Conservation (phyloP, 2,329 filamentous ascomycete genomes). For the Diaporthe capsici region DNA sequence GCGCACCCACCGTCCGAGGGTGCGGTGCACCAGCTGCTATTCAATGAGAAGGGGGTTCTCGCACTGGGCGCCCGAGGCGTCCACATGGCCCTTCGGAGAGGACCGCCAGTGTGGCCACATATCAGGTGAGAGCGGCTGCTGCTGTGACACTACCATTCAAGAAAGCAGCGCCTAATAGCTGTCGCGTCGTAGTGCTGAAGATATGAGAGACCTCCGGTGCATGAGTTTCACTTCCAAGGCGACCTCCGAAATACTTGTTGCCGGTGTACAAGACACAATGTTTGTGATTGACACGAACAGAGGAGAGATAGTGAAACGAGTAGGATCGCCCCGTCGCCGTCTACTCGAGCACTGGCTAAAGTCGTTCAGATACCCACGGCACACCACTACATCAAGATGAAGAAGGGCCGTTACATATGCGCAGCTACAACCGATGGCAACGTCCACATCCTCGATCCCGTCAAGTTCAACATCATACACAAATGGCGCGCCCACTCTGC, state of each 20-base stretch:
- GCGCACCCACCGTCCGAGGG: constrained; percentile 82
- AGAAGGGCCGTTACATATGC: constrained; percentile 89
- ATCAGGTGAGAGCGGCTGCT: constrained; percentile 70
- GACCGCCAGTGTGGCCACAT: constrained; percentile 86
- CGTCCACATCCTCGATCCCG: constrained; percentile 88
- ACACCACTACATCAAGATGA: constrained; percentile 91
- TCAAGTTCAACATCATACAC: constrained; percentile 83
- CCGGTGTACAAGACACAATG: constrained; percentile 89
- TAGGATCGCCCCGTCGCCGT: constrained; percentile 48
- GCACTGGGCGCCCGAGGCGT: constrained; percentile 86
- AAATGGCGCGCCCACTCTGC: constrained; percentile 92
- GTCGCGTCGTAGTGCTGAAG: constrained; percentile 66
- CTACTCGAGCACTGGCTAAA: constrained; percentile 48
- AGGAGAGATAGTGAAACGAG: constrained; percentile 79
- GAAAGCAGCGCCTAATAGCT: neutral
- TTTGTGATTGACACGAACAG: constrained; percentile 80
- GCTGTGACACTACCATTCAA: neutral
- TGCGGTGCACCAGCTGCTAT: constrained; percentile 86
- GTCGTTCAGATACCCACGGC: constrained; percentile 73
- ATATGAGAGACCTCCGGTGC: constrained; percentile 89
- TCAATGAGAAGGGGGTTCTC: constrained; percentile 92
- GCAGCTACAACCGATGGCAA: constrained; percentile 87
- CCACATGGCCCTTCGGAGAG: constrained; percentile 89
- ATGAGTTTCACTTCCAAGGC: constrained; percentile 96
- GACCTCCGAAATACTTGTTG: constrained; percentile 86